Conservation (phyloP, 1,284 basidiomycete genomes). For the Ustilago cynodontis region DNA sequence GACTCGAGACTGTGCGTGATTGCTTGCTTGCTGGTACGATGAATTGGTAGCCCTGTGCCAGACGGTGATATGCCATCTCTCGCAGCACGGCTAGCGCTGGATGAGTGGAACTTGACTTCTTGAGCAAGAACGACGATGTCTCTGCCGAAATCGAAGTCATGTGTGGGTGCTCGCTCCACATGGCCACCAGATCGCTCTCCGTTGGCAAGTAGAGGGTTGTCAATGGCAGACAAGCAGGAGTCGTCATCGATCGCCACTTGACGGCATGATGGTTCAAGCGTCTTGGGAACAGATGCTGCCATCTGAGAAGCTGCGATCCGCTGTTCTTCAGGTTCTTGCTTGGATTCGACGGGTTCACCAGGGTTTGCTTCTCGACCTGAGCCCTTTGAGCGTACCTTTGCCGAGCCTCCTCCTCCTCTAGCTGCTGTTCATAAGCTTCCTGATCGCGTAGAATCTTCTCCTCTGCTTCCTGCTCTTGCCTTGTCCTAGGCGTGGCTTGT, state of each 20-base stretch:
- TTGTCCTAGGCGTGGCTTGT: conserved; percentile 30
- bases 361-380: conserved; percentile 64
- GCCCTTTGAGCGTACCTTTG: conserved; percentile 59
- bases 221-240: conserved; percentile 81
- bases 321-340: conserved; percentile 49
- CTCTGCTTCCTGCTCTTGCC: conserved; percentile 50
- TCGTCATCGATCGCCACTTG: conserved; percentile 86
- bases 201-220: conserved; percentile 78
- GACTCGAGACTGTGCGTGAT: conserved; percentile 33
- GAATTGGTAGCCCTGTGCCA: conserved; percentile 97
- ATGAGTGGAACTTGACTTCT: conserved; percentile 75
- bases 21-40: conserved; percentile 72
- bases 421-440: conserved; percentile 58
- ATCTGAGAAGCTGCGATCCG: conserved; percentile 60
- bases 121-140: conserved; percentile 65
- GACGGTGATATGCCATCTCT: conserved; percentile 90
- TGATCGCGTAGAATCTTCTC: conserved; percentile 55
- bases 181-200: conserved; percentile 58
- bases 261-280: conserved; percentile 84
- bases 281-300: conserved; percentile 88
- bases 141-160: conserved; percentile 65
- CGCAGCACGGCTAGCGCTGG: conserved; percentile 82
- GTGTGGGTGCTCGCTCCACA: conserved; percentile 69
- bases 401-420: conserved; percentile 61
- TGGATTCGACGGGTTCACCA: conserved; percentile 68